phyloP scores from a whole-genome alignment of 1,284 basidiomycete genomes.

The Puccinia novopanici region DNA sequence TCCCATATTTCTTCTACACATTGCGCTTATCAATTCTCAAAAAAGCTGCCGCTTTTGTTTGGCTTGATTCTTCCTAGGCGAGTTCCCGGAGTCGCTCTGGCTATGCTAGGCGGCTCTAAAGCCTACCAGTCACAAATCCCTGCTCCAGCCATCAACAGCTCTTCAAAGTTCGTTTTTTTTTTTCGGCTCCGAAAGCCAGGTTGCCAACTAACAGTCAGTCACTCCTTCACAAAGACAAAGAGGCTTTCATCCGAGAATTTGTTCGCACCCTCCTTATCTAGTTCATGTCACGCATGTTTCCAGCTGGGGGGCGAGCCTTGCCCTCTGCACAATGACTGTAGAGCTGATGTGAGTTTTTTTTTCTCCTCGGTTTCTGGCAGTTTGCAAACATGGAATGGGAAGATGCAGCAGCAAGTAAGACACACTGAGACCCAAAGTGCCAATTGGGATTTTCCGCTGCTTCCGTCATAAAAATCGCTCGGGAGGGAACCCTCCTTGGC shows the following conservation, averaged over 20 bases:
- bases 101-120: conserved; percentile 34
- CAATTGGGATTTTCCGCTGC: not conserved
- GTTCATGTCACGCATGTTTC: not conserved
- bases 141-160: conserved; percentile 20
- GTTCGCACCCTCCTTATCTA: conserved; percentile 15
- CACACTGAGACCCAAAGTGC: not conserved
- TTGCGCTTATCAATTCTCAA: not conserved
- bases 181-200: not conserved
- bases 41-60: not conserved
- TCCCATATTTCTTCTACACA: not conserved
- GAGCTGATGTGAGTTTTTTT: not conserved
- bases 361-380: not conserved
- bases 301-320: too few species aligned
- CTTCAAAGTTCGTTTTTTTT: conserved; percentile 26
- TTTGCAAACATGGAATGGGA: conserved; percentile 11
- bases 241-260: conserved; percentile 29
- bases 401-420: conserved; percentile 12
- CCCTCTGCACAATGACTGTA: not conserved
- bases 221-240: conserved; percentile 7
- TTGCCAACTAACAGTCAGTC: not conserved
- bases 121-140: conserved; percentile 13
- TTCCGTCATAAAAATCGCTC: too few species aligned
- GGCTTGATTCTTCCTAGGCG: not conserved
- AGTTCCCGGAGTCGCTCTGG: conserved; percentile 29
- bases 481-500: too few species aligned